phyloP scores from a whole-genome alignment of 257 asterid genomes.

The Misopates orontium region DNA sequence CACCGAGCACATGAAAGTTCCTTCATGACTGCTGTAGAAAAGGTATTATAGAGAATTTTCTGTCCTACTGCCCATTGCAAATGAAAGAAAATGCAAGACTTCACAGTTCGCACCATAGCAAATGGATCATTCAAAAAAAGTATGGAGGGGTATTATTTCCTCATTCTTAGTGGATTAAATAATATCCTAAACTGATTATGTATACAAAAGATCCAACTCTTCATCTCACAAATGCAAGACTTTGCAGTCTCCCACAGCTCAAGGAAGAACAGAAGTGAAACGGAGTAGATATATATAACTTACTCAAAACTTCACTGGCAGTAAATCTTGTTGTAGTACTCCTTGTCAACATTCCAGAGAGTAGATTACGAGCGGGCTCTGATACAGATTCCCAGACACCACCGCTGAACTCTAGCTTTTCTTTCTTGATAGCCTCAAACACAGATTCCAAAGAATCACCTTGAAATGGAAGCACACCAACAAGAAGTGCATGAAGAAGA shows the following conservation, averaged over 20 bases:
- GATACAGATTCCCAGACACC: constrained; percentile 71
- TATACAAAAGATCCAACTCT: too few species aligned
- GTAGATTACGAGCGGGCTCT: constrained; percentile 73
- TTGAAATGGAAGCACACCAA: constrained; percentile 75
- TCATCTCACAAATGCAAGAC: too few species aligned
- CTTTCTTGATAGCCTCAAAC: constrained; percentile 79
- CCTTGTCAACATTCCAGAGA: constrained; percentile 68
- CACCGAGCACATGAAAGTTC: too few species aligned
- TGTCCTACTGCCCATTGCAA: neutral
- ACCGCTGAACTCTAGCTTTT: constrained; percentile 54
- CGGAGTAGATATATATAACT: constrained; percentile 35
- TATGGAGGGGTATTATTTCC: too few species aligned
- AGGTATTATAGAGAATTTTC: neutral
- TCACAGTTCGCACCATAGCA: neutral
- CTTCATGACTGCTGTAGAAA: neutral
- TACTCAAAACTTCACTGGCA: constrained; percentile 75
- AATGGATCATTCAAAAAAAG: neutral
- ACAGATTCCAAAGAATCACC: constrained; percentile 70
- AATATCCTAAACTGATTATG: too few species aligned
- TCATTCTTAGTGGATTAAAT: too few species aligned
- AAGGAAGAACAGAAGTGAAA: constrained; percentile 10
- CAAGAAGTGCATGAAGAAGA: constrained; percentile 82
- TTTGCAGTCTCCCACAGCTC: neutral
- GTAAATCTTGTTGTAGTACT: constrained; percentile 55
- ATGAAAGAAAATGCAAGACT: too few species aligned